Evolutionary conservation across 1,139 yeast genomes (phyloP), one percentile per base, ranked within the genome.

Genomic region (Taphrina wiesneri): DNA sequence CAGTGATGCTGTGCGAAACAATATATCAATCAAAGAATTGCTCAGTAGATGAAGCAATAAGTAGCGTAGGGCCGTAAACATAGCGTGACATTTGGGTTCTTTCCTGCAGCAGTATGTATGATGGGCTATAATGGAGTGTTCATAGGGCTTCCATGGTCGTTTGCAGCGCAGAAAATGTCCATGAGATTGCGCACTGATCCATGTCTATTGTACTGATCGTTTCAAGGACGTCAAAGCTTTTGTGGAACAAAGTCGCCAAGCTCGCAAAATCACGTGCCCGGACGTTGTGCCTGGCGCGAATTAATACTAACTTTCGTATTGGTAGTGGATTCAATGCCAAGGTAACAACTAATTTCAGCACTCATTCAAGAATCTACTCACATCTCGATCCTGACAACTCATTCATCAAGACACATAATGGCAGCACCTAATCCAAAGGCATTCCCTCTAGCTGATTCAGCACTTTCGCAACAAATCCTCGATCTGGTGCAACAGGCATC

Each of bases 401-500:
- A 13, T 9, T 6, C 43, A 15, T n/a, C 19, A 2, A n/a, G 6
- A 39, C 19, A 13, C 17, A 67, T 52, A 39, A 75, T 75, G 77
- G 73, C 77, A 67, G 72, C 74, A 60, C 73, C 78, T 56, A 80
- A 78, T 73, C 75, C 80, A 67, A 68, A 70, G 66, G 99, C 99
- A 72, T 95, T 95, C 83, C 99, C 99, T 78, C 85, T 95, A 77
- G 98, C 99, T 74, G 98, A 93, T 78, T 87, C 96, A 72, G 92
- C 87, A 73, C 85, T 95, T 75, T 83, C 96, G 73, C 98, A 93
- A 82, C 97, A 93, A 82, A 93, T 95, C 79, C 86, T 95, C 78
- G 99, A 93, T 77, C 92, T 95, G 77, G 95, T 90, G 75, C 99
- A 93, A 83, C 99, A 93, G 83, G 90, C 98, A 70, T 92, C 96